These are phyloP conservation scores for Cryphonectria nitschkei DNA, from an alignment of 2,329 filamentous ascomycete genomes.

Conservation along the genomic window DNA sequence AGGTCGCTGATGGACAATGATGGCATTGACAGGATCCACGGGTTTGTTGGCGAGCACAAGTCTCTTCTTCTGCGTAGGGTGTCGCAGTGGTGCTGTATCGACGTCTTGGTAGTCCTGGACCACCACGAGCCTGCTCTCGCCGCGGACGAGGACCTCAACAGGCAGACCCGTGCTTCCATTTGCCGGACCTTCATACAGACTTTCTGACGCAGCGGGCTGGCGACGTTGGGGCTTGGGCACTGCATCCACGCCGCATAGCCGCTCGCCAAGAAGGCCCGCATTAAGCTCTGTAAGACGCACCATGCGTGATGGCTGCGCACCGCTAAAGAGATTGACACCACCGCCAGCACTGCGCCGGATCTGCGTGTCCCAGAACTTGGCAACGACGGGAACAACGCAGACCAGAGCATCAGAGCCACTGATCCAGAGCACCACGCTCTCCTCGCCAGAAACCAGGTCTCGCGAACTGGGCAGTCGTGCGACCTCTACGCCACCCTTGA, in stretches of 20 bases:
- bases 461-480: constrained; percentile 46
- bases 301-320: constrained; percentile 59
- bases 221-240: constrained; percentile 41
- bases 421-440: constrained; percentile 61
- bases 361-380: constrained; percentile 64
- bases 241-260: constrained; percentile 56
- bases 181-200: constrained; percentile 32
- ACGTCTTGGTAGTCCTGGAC: constrained; percentile 56
- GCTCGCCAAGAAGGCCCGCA: constrained; percentile 59
- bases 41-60: constrained; percentile 30
- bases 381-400: constrained; percentile 57
- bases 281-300: constrained; percentile 56
- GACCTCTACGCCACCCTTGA: constrained; percentile 58
- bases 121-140: constrained; percentile 59
- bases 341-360: constrained; percentile 55
- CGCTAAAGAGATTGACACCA: constrained; percentile 57
- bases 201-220: constrained; percentile 17
- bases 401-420: constrained; percentile 58
- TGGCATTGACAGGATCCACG: constrained; percentile 52
- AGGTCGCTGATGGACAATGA: constrained; percentile 57
- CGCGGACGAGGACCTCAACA: constrained; percentile 58
- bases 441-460: constrained; percentile 51
- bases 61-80: constrained; percentile 34
- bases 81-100: constrained; percentile 28
- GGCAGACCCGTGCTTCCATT: constrained; percentile 44